These are phyloP conservation scores for Pseudocercospora fuligena DNA, from an alignment of 2,329 filamentous ascomycete genomes.

Conservation along the genomic window DNA sequence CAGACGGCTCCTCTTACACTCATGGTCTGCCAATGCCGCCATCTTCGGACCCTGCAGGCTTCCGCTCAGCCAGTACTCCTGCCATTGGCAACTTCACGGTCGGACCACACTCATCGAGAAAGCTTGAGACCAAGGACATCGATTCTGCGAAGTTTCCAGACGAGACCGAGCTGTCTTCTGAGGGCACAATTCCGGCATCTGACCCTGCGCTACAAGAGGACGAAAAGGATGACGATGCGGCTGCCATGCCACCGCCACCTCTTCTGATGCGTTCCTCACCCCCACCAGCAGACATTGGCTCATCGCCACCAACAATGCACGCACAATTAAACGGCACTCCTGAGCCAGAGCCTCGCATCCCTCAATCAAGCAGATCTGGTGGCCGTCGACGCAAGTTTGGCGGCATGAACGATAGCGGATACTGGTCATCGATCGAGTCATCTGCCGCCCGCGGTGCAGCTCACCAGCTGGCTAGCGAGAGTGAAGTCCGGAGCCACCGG, in stretches of 20 bases:
- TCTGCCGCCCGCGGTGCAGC: conserved; percentile 73
- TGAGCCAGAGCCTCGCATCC: conserved; percentile 67
- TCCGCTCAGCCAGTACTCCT: conserved; percentile 46
- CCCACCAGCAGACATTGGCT: conserved; percentile 73
- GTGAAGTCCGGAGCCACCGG: conserved; percentile 65
- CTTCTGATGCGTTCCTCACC: conserved; percentile 68
- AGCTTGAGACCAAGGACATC: conserved; percentile 48
- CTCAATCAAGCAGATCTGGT: conserved; percentile 65
- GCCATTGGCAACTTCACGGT: conserved; percentile 44
- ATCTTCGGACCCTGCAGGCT: conserved; percentile 35
- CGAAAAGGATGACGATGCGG: conserved; percentile 46
- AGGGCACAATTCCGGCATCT: conserved; percentile 58
- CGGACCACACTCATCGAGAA: conserved; percentile 38
- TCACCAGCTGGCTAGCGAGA: conserved; percentile 73
- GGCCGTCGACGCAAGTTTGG: conserved; percentile 77
- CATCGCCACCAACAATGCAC: conserved; percentile 87
- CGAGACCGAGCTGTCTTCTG: conserved; percentile 56
- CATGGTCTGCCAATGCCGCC: conserved; percentile 34
- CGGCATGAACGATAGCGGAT: conserved; percentile 90
- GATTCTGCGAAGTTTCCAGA: conserved; percentile 58
- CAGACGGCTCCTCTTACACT: conserved; percentile 54
- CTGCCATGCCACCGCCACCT: conserved; percentile 48
- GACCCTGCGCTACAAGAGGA: conserved; percentile 56
- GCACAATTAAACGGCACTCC: conserved; percentile 72
- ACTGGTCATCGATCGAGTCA: conserved; percentile 94